Evolutionary conservation across 1,139 yeast genomes (phyloP).

Genomic region (Blastobotrys elegans): DNA sequence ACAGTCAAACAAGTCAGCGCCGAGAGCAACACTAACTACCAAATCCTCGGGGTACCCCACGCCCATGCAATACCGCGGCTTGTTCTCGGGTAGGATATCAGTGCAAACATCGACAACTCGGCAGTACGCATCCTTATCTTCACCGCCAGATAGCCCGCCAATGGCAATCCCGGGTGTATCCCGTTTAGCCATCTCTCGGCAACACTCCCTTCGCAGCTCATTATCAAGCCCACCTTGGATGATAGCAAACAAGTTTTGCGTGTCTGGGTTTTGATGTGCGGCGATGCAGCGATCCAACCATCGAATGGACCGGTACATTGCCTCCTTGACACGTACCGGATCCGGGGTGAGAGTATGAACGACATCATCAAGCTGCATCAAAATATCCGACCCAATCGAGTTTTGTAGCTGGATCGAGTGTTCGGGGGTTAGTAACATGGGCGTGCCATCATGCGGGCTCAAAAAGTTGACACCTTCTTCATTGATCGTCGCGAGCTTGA

Average conservation of each 20-base stretch:
- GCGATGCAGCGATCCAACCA: slow-evolving; percentile 43
- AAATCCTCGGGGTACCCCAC: slow-evolving; percentile 45
- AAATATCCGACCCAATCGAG: slow-evolving; percentile 42
- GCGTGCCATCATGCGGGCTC: slow-evolving; percentile 44
- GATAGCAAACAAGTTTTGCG: slow-evolving; percentile 41
- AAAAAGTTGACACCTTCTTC: slow-evolving; percentile 43
- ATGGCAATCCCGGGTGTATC: slow-evolving; percentile 46
- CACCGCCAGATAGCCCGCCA: slow-evolving; percentile 45
- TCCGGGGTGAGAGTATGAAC: slow-evolving; percentile 42
- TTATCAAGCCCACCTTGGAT: slow-evolving; percentile 44
- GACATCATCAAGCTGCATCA: slow-evolving; percentile 45
- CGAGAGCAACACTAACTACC: slow-evolving; percentile 43
- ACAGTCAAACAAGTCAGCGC: slow-evolving; percentile 44
- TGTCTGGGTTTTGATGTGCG: slow-evolving; percentile 42
- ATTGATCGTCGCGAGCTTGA: slow-evolving; percentile 42
- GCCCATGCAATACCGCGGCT: slow-evolving; percentile 45
- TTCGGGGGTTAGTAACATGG: slow-evolving; percentile 44
- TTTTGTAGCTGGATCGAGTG: slow-evolving; percentile 42
- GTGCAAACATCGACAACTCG: slow-evolving; percentile 39
- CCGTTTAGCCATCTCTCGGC: slow-evolving; percentile 40
- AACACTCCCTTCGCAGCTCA: slow-evolving; percentile 37
- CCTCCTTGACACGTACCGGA: slow-evolving; percentile 39
- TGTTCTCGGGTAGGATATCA: slow-evolving; percentile 37
- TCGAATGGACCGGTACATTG: slow-evolving; percentile 41
- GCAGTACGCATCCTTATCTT: slow-evolving; percentile 40